Evolutionary conservation across 192 early-diverging fungal genomes (phyloP), one percentile per base, ranked within the genome.

Genomic region (Mortierella antarctica): DNA sequence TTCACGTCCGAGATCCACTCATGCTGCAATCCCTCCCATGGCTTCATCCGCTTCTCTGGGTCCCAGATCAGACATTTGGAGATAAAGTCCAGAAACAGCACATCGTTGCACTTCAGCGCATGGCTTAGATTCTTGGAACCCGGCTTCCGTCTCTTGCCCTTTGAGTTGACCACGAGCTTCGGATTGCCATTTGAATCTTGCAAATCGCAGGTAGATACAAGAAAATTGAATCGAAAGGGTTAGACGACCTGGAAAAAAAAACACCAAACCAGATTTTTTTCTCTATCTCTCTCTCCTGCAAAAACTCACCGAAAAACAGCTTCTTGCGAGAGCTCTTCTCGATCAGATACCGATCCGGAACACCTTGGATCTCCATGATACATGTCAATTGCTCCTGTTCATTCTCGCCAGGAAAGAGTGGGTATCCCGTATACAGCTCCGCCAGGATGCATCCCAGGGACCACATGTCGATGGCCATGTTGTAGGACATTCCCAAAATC

Each of bases 381-480:
- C 96, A 96, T 12, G 93, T 86, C 53, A 99, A 83, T 80, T 99
- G 97, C 67, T 99, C 96, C 66, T 95, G 92, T 81, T 99, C 97
- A 79, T 97, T 97, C 76, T 99, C 97, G 23, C 97, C 97, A 12
- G 97, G 97, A 70, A 99, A 99, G 42, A 99, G 82, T 40, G 97
- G 97, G 68, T 96, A 96, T n/a, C 94, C 94, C 2, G 93, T 94
- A 71, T 89, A 90, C 21, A 99, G 85, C 72, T 99, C 97, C 14
- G 93, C 96, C 9, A 97, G 87, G 59, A 99, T 97, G 76, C 96
- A 98, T 14, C 97, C 97, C 52, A 99, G 85, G 67, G 92, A 93
- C 97, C 97, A 99, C 91, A 99, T 94, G 83, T 99, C 97, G 70
- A 99, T 99, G 4, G 95, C 91, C 66, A 91, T 94, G 63, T 88